Evolutionary conservation across 2,329 filamentous ascomycete species (phyloP), one percentile per base, ranked within the genome.

Genomic region (Tolypocladium ophioglossoides): DNA sequence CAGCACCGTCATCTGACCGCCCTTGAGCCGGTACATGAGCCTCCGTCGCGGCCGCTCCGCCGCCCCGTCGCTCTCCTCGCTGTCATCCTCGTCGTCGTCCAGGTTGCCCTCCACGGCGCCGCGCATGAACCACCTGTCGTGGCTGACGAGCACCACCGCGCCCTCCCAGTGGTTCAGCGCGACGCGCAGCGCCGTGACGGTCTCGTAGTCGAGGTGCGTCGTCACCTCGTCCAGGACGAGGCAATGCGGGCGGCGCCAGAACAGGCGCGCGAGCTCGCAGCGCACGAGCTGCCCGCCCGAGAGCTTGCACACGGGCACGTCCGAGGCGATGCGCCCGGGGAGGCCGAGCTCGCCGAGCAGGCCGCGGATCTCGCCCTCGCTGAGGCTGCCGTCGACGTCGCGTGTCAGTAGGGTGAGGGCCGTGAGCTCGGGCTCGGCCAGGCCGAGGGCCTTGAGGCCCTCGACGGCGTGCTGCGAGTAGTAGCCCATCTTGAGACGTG

Each of bases 191-290:
- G 86, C 87, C 9, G 82, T 79, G 27, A 92, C 87, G 0, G 87
- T 92, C 69, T 94, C 83, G 57, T 87, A 88, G 66, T 95, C 90
- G 41, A 95, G 75, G 72, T 95, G 90, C 1, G 89, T 92, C 8
- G 89, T 94, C 27, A 90, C 85, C 67, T 90, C 90, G 65, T 92
- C 89, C 9, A 92, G 77, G 7, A 92, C 77, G 2, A 92, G 76
- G 54, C 88, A 78, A 59, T 91, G 87, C 22, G 87, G 87, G 4
- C 79, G 74, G 41, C 72, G 73, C 77, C 84, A 85, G 38, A 92
- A 71, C n/a, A 91, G 70, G 50, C 81, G 78, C 1, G 86, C 86
- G 51, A 92, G 72, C 56, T 85, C 83, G 52, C 74, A 73, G 20
- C 79, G 72, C 50, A 87, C 86, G 24, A 89, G 78, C 68, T 95